Percentiles rank a stretch among this genome's conserved stretches.
These are phyloP conservation scores for Dicorynia guianensis DNA, from an alignment of 306 rosid species.

Conservation along the genomic window DNA sequence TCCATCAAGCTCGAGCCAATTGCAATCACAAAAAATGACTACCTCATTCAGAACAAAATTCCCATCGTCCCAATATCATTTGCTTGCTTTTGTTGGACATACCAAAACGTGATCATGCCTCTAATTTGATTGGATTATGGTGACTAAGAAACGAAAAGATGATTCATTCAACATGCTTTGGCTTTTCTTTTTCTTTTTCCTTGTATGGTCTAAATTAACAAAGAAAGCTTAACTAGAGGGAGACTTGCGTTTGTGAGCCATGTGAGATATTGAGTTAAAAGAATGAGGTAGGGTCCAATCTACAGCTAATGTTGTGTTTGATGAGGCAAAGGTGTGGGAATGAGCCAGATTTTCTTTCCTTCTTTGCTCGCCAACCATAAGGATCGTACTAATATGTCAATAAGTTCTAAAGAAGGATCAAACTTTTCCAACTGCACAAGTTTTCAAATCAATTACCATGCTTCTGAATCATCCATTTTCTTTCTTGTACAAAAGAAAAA, in stretches of 20 bases:
- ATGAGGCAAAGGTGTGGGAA: constrained; percentile 37
- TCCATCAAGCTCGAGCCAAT: constrained; percentile 48
- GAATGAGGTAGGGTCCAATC: constrained; percentile 23
- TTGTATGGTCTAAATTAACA: neutral
- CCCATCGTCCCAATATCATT: too few relatives aligned
- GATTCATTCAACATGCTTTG: constrained; percentile 46
- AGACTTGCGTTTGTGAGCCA: constrained; percentile 41
- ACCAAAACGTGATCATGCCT: constrained; percentile 33
- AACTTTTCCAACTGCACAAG: constrained; percentile 37
- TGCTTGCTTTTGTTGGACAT: neutral
- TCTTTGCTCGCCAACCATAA: constrained; percentile 41
- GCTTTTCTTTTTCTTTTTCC: neutral
- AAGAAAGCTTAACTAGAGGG: constrained; percentile 18
- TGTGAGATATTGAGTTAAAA: neutral
- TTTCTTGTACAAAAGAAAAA: constrained; percentile 18
- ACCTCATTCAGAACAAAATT: constrained; percentile 39
- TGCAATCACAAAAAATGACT: constrained; percentile 33
- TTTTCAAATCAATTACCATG: constrained; percentile 43
- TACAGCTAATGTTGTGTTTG: constrained; percentile 21
- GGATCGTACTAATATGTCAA: constrained; percentile 34
- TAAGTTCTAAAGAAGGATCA: constrained; percentile 14
- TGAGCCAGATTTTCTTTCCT: constrained; percentile 31
- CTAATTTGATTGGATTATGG: constrained; percentile 47
- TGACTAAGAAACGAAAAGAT: constrained; percentile 56
- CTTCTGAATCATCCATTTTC: constrained; percentile 8